These are phyloP conservation scores for Ophiostoma sp. DNA, from an alignment of 2,329 filamentous ascomycete species.

Conservation along the genomic window DNA sequence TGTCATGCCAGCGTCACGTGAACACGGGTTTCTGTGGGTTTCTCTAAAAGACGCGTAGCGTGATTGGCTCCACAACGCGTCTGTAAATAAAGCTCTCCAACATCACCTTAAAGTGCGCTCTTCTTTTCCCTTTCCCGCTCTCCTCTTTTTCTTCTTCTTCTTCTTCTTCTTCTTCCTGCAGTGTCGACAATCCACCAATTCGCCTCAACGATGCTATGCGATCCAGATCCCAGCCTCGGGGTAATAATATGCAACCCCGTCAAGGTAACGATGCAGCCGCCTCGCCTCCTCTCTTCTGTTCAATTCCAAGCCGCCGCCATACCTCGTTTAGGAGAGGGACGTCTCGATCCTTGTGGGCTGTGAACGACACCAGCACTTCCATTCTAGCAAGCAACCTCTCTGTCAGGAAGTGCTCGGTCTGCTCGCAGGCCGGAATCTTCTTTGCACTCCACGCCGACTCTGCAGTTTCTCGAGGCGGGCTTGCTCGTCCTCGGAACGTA, in stretches of 20 bases:
- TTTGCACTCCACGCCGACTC: conserved; percentile 67
- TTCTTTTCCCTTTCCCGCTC: background rate
- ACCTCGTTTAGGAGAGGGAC: background rate
- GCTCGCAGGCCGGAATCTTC: background rate
- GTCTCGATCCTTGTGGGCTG: background rate
- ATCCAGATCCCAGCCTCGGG: background rate
- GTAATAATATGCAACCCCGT: conserved; percentile 4
- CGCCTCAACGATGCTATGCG: background rate
- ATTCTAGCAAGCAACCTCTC: conserved; percentile 16
- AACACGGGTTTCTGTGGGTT: too few species aligned
- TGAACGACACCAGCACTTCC: background rate
- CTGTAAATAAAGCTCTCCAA: conserved; percentile 7
- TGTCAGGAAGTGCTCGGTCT: background rate
- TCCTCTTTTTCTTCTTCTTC: conserved; percentile 9
- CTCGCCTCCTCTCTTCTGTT: background rate
- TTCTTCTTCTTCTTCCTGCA: background rate
- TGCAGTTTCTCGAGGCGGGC: conserved; percentile 63
- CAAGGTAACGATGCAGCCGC: background rate
- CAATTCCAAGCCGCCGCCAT: conserved; percentile 8
- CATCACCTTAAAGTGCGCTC: background rate
- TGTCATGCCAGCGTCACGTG: background rate
- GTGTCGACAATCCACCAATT: conserved; percentile 4
- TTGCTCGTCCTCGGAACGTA: conserved; percentile 71
- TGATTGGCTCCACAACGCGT: conserved; percentile 20
- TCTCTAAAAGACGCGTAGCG: conserved; percentile 18